Conservation (phyloP, 768 basidiomycete genomes). For the Leucocoprinus sp. region DNA sequence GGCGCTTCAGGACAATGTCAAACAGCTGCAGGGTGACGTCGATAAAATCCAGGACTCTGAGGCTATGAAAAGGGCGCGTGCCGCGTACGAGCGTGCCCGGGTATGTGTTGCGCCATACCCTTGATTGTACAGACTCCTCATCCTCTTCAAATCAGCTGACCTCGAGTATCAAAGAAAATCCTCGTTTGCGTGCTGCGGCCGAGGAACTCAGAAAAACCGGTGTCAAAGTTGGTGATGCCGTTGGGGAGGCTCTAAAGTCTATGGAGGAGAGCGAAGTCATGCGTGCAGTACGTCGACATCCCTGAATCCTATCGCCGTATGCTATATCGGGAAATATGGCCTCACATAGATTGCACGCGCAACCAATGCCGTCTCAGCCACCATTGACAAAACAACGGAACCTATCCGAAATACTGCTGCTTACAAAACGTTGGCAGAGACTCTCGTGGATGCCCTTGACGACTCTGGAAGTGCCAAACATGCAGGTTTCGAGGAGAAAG, state of each 20-base stretch:
- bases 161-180: constrained; percentile 95
- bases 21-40: constrained; percentile 95
- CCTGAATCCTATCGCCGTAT: not conserved
- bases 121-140: constrained; percentile 7
- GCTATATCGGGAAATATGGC: not conserved
- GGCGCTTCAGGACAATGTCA: constrained; percentile 93
- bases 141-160: constrained; percentile 49
- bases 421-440: constrained; percentile 87
- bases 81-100: constrained; percentile 89
- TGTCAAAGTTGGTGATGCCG: constrained; percentile 89
- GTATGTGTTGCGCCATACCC: constrained; percentile 38
- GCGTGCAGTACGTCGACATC: constrained; percentile 56
- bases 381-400: constrained; percentile 84
- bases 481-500: constrained; percentile 94
- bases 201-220: constrained; percentile 88
- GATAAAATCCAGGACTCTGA: constrained; percentile 96
- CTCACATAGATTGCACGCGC: constrained; percentile 70
- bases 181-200: constrained; percentile 82
- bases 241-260: constrained; percentile 80
- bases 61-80: constrained; percentile 86
- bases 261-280: constrained; percentile 95
- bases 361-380: constrained; percentile 76
- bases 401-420: constrained; percentile 96
- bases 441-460: constrained; percentile 86
- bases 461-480: constrained; percentile 91